Percentiles rank a stretch among this genome's conserved stretches.
Conservation (phyloP, 129 eudicot species). For the Deinandra increscens region DNA sequence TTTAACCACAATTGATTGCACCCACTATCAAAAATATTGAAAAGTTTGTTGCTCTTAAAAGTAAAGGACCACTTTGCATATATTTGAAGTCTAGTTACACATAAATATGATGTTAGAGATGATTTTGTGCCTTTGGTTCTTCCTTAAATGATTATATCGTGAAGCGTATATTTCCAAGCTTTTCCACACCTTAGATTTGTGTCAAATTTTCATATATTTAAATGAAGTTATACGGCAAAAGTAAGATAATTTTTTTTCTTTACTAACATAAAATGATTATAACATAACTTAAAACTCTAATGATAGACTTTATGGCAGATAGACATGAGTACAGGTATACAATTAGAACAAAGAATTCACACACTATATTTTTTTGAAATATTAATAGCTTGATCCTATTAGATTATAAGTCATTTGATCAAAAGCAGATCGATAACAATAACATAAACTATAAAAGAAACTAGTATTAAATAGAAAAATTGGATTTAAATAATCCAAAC, state of each 20-base stretch:
- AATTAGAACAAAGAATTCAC: not conserved
- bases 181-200: not conserved
- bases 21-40: not conserved
- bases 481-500: too few relatives aligned
- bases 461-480: too few relatives aligned
- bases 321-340: not conserved
- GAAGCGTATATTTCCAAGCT: slow-evolving; percentile 7
- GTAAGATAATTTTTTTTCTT: too few relatives aligned
- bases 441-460: too few relatives aligned
- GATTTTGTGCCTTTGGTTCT: slow-evolving; percentile 16
- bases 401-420: too few relatives aligned
- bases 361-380: too few relatives aligned
- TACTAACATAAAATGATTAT: too few relatives aligned
- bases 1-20: not conserved
- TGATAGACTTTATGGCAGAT: not conserved
- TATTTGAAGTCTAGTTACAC: slow-evolving; percentile 5
- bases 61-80: slow-evolving; percentile 17
- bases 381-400: too few relatives aligned
- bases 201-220: too few relatives aligned
- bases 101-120: slow-evolving; percentile 7
- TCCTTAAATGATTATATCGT: slow-evolving; percentile 13
- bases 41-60: slow-evolving; percentile 20
- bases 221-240: too few relatives aligned
- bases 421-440: too few relatives aligned
- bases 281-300: too few relatives aligned